phyloP scores from a whole-genome alignment of 2,329 filamentous ascomycete species.

The Paracorniculantispora psalliotae region DNA sequence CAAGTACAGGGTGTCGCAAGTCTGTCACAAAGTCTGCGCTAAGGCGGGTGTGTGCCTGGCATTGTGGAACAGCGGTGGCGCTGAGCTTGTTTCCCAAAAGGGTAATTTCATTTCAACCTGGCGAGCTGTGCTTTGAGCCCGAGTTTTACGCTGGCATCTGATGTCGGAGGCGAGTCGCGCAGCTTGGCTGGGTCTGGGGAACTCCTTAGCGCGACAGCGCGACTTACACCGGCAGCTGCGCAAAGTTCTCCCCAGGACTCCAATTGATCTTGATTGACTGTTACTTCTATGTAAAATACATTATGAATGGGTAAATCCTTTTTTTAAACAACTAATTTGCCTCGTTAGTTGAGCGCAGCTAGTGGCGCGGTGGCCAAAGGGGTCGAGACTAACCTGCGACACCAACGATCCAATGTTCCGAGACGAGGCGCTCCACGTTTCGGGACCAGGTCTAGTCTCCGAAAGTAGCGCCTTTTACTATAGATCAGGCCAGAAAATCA shows the following conservation, averaged over 20 bases:
- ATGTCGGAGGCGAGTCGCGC: neutral
- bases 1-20: neutral
- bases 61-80: conserved; percentile 9
- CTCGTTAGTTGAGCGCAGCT: neutral
- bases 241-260: too few species aligned
- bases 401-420: neutral
- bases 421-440: conserved; percentile 1
- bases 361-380: neutral
- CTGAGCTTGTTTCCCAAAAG: neutral
- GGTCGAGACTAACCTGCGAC: conserved; percentile 7
- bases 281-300: too few species aligned
- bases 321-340: too few species aligned
- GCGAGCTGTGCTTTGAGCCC: neutral
- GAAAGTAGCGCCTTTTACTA: neutral
- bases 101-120: neutral
- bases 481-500: neutral
- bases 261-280: too few species aligned
- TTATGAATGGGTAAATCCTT: too few species aligned
- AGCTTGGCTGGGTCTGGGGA: neutral
- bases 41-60: neutral
- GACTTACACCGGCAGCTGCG: too few species aligned
- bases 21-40: neutral
- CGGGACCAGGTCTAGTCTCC: too few species aligned
- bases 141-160: neutral
- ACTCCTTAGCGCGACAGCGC: neutral